phyloP scores from a whole-genome alignment of 306 rosid genomes.

The Trifolium fragiferum region DNA sequence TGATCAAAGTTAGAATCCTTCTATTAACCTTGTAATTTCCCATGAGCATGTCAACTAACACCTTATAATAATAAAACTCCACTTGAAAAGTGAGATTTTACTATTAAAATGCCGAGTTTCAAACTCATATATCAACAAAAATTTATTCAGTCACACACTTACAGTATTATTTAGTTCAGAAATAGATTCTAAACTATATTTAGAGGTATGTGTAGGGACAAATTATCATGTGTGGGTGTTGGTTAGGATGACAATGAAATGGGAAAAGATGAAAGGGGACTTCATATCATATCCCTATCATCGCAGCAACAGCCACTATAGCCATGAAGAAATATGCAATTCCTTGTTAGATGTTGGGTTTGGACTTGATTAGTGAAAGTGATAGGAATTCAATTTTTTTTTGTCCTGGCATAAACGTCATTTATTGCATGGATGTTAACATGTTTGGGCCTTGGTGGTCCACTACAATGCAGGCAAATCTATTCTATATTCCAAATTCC shows the following conservation, averaged over 20 bases:
- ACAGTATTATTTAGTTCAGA: not conserved
- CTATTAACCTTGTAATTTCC: no score
- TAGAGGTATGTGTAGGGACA: not conserved
- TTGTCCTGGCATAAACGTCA: not conserved
- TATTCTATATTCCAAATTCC: no score
- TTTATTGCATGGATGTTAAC: slow-evolving; percentile 12
- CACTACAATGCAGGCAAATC: not conserved
- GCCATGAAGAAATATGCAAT: slow-evolving; percentile 10
- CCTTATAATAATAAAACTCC: no score
- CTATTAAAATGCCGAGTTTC: no score
- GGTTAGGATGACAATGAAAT: not conserved
- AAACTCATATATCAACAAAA: not conserved
- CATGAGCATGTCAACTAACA: no score
- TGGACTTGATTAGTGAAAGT: slow-evolving; percentile 30
- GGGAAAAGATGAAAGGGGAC: not conserved
- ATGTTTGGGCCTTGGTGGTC: not conserved
- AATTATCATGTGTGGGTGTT: not conserved
- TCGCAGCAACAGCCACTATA: not conserved
- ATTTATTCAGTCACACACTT: not conserved
- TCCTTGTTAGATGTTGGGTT: not conserved
- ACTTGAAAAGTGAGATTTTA: no score
- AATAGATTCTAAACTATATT: not conserved
- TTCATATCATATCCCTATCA: not conserved
- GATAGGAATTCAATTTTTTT: slow-evolving; percentile 4
- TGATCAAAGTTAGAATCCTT: no score